Base-by-base conservation (phyloP, 257 asterid species). In the Galeopsis tetrahit region DNA sequence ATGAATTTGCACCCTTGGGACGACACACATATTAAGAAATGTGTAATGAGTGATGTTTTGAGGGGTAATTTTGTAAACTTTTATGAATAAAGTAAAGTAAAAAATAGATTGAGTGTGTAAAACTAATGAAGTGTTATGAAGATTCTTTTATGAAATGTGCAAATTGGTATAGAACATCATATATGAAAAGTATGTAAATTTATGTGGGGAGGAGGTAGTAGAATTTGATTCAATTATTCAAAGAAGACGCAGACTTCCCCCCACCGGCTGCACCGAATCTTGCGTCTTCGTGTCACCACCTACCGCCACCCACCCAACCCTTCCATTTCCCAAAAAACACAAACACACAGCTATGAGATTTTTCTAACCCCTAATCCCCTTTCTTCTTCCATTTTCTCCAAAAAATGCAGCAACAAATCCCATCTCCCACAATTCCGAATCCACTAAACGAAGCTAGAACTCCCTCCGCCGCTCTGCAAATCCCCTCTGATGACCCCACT, bases 231-330 rank as follows among this genome's bases (percentile, higher is more conserved):
- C 31, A 11, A 46, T 72, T 71, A 35, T 57, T 66, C 62, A 63
- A 59, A 61, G 75, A 63, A 38, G 43, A 75, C 48, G 68, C 68
- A 48, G 75, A 3, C 75, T 44, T 53, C 70, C 34, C 2, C 59
- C 4, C 35, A 5, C 35, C 36, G 48, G 5, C 60, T 68, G 59
- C 72, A 49, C 57, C 61, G 68, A 69, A 68, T 52, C 67, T 75
- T 33, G 48, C 69, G 74, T 46, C 84, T 52, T 58, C 80, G 83
- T 76, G 88, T 78, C 83, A 72, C 90, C 88, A 82, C 92, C 90
- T 36, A 83, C 59, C 83, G 72, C 81, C 77, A n/a, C 57, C 74
- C 63, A 10, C 48, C 60, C 53, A 21, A 21, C 60, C 60, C 53
- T 44, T 49, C 39, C 86, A 40, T 40, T 17, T 21, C 61, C 58